Evolutionary conservation across 148 eudicot species (phyloP).

Genomic region (Polygonum maritimum): DNA sequence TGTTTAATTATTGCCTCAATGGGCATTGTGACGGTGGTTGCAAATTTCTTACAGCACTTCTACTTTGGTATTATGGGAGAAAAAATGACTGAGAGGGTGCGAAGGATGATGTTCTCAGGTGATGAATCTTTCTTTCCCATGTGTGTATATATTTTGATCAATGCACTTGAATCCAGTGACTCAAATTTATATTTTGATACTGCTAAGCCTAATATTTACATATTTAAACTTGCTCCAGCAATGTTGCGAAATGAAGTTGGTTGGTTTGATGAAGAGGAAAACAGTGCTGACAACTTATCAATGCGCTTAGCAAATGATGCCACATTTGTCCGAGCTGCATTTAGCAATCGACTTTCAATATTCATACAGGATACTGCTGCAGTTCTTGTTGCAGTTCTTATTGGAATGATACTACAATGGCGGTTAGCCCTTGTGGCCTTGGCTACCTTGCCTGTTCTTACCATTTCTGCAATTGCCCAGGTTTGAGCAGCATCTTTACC

Average conservation of each 20-base stretch:
- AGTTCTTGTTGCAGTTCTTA: conserved; percentile 72
- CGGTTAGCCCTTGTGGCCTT: conserved; percentile 88
- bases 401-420: conserved; percentile 85
- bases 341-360: conserved; percentile 95
- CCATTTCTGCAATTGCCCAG: conserved; percentile 93
- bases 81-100: conserved; percentile 95
- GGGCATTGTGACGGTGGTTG: conserved; percentile 94
- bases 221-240: conserved; percentile 35
- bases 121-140: conserved; percentile 7
- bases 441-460: conserved; percentile 78
- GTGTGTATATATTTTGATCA: background rate
- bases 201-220: background rate
- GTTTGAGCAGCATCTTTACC: conserved; percentile 25
- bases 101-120: conserved; percentile 99
- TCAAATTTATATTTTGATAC: background rate
- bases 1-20: conserved; percentile 89
- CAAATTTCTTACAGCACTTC: conserved; percentile 95
- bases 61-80: conserved; percentile 99
- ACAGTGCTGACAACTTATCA: conserved; percentile 89
- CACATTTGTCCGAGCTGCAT: conserved; percentile 98
- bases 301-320: conserved; percentile 99
- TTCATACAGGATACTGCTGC: conserved; percentile 97
- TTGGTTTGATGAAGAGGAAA: conserved; percentile 98
- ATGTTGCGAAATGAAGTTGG: conserved; percentile 98
- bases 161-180: background rate